These are phyloP conservation scores for Aspergillus floridensis DNA, from an alignment of 2,329 filamentous ascomycete species.

Conservation along the genomic window DNA sequence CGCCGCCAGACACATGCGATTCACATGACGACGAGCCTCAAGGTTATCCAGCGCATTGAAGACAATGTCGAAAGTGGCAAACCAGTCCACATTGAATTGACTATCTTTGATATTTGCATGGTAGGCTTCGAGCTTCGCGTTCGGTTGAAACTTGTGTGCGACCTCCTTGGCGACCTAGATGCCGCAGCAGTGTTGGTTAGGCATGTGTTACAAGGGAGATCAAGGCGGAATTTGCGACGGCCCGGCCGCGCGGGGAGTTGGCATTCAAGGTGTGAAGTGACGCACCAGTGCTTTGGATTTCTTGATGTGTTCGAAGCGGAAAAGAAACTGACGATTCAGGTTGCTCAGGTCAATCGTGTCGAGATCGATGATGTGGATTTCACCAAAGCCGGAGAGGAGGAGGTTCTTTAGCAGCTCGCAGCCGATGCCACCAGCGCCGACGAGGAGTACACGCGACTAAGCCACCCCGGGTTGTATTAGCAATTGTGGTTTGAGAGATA, in stretches of 20 bases:
- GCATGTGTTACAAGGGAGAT: not conserved
- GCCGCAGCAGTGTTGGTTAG: slow-evolving; percentile 16
- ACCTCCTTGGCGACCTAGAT: slow-evolving; percentile 84
- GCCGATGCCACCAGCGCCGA: slow-evolving; percentile 94
- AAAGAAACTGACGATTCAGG: slow-evolving; percentile 95
- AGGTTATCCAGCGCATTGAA: slow-evolving; percentile 98
- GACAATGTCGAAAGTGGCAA: slow-evolving; percentile 74
- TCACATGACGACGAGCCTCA: slow-evolving; percentile 89
- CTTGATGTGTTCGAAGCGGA: slow-evolving; percentile 95
- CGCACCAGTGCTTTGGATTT: slow-evolving; percentile 88
- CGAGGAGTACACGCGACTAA: slow-evolving; percentile 84
- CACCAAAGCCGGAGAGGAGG: slow-evolving; percentile 84
- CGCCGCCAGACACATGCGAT: slow-evolving; percentile 93
- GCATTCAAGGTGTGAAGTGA: slow-evolving; percentile 20
- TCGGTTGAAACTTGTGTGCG: slow-evolving; percentile 84
- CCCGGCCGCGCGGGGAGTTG: slow-evolving; percentile 1
- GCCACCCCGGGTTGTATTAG: slow-evolving; percentile 13
- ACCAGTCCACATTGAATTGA: slow-evolving; percentile 86
- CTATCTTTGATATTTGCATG: slow-evolving; percentile 93
- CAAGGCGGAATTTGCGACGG: not conserved
- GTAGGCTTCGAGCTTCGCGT: slow-evolving; percentile 79
- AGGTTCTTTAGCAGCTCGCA: slow-evolving; percentile 98
- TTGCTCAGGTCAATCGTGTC: slow-evolving; percentile 98
- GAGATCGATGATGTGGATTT: slow-evolving; percentile 92
- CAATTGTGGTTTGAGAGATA: not conserved